Conservation (phyloP, 805 yeast genomes). For the Hanseniaspora pseudoguilliermondii region DNA sequence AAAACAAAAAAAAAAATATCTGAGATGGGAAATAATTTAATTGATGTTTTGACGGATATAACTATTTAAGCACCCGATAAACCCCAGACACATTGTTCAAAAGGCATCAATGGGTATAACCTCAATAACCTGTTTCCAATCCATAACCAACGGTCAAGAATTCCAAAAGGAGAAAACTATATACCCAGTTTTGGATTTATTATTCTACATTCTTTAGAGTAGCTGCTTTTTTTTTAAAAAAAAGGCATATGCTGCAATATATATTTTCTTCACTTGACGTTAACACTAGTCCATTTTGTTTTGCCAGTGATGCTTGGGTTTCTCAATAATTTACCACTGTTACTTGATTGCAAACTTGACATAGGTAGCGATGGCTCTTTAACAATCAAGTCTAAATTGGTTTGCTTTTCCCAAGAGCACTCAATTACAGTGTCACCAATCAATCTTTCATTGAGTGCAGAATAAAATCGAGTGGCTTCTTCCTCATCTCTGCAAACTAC, state of each 20-base stretch:
- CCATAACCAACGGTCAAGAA: too few species aligned
- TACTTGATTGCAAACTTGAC: background rate
- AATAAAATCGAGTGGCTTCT: constrained; percentile 19
- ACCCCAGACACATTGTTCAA: too few species aligned
- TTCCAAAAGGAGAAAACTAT: too few species aligned
- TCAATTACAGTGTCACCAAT: constrained; percentile 23
- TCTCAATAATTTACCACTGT: background rate
- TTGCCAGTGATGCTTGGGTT: background rate
- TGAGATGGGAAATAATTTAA: too few species aligned
- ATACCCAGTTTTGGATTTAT: too few species aligned
- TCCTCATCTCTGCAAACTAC: constrained; percentile 18
- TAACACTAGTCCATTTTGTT: background rate
- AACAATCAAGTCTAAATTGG: background rate
- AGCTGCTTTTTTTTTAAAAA: too few species aligned
- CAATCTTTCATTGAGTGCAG: constrained; percentile 19
- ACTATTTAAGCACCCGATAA: too few species aligned
- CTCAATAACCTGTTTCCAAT: too few species aligned
- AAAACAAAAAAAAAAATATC: too few species aligned
- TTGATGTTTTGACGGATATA: too few species aligned
- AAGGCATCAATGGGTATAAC: too few species aligned
- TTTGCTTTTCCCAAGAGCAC: constrained; percentile 18
- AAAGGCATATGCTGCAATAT: background rate
- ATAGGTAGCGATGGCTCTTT: background rate
- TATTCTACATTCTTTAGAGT: too few species aligned
- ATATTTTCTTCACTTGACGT: background rate